Percentiles rank a stretch among this genome's conserved stretches.
Evolutionary conservation across 805 yeast genomes (phyloP).

Genomic region (Yarrowia alimentaria): DNA sequence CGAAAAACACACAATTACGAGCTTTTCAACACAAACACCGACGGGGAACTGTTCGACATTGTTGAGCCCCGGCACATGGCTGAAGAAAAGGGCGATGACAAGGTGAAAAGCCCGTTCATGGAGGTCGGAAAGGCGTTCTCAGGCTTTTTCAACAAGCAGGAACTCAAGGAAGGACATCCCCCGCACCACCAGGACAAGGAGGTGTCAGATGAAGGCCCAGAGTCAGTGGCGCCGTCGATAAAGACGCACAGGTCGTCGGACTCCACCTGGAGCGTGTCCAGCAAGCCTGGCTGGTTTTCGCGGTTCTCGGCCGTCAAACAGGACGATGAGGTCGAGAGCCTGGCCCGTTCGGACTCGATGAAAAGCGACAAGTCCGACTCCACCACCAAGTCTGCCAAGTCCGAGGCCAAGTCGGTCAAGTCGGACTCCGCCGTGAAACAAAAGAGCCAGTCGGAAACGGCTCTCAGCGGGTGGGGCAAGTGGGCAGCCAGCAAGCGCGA

Average conservation of each 20-base stretch:
- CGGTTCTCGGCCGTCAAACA: slow-evolving; percentile 9
- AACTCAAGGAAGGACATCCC: no score
- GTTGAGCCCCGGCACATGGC: slow-evolving; percentile 49
- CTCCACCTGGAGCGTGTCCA: slow-evolving; percentile 19
- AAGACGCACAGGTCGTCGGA: slow-evolving; percentile 20
- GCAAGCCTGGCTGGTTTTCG: slow-evolving; percentile 8
- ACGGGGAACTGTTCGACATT: slow-evolving; percentile 66
- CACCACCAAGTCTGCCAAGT: neutral
- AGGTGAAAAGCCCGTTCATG: slow-evolving; percentile 10
- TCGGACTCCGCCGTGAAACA: neutral
- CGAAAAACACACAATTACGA: slow-evolving; percentile 52
- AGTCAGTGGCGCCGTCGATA: no score
- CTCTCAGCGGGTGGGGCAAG: no score
- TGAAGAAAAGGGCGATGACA: slow-evolving; percentile 8
- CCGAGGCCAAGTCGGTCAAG: neutral
- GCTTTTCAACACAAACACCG: slow-evolving; percentile 57
- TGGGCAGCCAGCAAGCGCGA: no score
- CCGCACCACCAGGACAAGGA: no score
- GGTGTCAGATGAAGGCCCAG: no score
- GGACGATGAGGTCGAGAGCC: slow-evolving; percentile 2
- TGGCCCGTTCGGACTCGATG: slow-evolving; percentile 4
- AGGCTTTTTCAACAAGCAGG: slow-evolving; percentile 11
- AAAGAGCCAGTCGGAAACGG: neutral
- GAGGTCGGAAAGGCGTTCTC: slow-evolving; percentile 21
- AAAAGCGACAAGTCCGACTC: neutral